Evolutionary conservation across 257 asterid genomes (phyloP).

Genomic region (Sherardia arvensis): DNA sequence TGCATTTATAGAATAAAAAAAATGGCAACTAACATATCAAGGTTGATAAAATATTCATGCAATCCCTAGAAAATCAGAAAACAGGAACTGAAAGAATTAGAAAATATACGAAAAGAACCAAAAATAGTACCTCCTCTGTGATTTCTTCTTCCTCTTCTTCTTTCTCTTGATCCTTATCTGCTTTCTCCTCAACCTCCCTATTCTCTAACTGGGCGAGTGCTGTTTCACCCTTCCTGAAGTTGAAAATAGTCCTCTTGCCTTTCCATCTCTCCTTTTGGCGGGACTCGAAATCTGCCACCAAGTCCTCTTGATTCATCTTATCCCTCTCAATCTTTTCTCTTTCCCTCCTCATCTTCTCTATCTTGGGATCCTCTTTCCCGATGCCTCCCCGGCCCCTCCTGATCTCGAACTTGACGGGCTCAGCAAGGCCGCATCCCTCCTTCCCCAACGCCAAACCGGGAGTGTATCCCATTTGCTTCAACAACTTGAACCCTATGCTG

Average conservation of each 20-base stretch:
- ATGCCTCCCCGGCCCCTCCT: slow-evolving; percentile 84
- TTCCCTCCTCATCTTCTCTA: slow-evolving; percentile 59
- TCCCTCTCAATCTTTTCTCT: slow-evolving; percentile 37
- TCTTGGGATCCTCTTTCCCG: slow-evolving; percentile 62
- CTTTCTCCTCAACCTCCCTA: slow-evolving; percentile 58
- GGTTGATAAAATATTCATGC: too few species aligned
- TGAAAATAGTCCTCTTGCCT: slow-evolving; percentile 49
- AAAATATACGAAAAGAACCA: slow-evolving; percentile 1
- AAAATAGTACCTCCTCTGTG: slow-evolving; percentile 58
- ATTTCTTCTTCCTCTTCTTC: slow-evolving; percentile 53
- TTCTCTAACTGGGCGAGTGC: slow-evolving; percentile 86
- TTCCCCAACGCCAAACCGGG: slow-evolving; percentile 90
- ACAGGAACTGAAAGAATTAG: not conserved
- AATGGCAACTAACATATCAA: not conserved
- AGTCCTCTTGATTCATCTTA: slow-evolving; percentile 39
- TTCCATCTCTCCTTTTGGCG: slow-evolving; percentile 82
- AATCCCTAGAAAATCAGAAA: not conserved
- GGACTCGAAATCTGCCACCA: slow-evolving; percentile 67
- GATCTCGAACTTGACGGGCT: slow-evolving; percentile 70
- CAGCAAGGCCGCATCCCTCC: slow-evolving; percentile 72
- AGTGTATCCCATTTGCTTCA: slow-evolving; percentile 91
- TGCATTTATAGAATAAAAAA: not conserved
- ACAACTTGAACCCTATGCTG: slow-evolving; percentile 82
- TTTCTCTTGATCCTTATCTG: slow-evolving; percentile 35
- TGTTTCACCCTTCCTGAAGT: slow-evolving; percentile 75